Base-by-base conservation (phyloP, 257 asterid genomes). In the Jaltomata sinuosa region DNA sequence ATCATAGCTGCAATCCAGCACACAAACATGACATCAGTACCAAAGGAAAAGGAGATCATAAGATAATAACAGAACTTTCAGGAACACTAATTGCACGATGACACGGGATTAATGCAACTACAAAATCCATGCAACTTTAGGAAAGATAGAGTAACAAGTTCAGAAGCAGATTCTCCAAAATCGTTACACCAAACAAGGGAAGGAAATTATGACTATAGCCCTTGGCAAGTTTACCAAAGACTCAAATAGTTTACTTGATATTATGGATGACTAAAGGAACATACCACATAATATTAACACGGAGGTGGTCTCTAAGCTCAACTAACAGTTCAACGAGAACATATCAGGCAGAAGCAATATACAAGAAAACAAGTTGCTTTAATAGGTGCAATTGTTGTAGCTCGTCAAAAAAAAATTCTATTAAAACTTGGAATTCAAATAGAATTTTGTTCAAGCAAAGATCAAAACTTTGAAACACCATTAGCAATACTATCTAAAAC, bases 241-340 rank as follows among this genome's bases (percentile, higher is more conserved):
- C 36, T 1, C 2, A 32, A 32, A 32, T 32, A 3, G 3, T 32
- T 32, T 1, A 32, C 3, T 32, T 32, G 36, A 32, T 45, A 45
- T 11, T 40, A 47, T 40, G 15, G 14, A 8, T 1, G 21, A 32
- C 36, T 32, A 36, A 19, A 34, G 14, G 22, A 25, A 34, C 10
- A 22, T 0, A 6, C 98, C 98, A 90, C 98, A 93, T 93, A 57
- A 94, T 93, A 87, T 96, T 94, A 82, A 94, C 94, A 55, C 98
- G 98, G 42, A 96, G 97, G 87, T 94, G 98, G n/a, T 98, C 98
- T 90, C 99, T 92, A 53, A 96, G 98, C 94, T 96, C 99, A 8
- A 45, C 50, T 2, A 45, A 45, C 15, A 45, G 50, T 0, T 9
- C 50, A 84, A 91, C 91, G 67, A 96, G 94, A 34, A 96, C 57